These are phyloP conservation scores for Ustilago esculenta DNA, from an alignment of 1,284 basidiomycete species.

Conservation along the genomic window DNA sequence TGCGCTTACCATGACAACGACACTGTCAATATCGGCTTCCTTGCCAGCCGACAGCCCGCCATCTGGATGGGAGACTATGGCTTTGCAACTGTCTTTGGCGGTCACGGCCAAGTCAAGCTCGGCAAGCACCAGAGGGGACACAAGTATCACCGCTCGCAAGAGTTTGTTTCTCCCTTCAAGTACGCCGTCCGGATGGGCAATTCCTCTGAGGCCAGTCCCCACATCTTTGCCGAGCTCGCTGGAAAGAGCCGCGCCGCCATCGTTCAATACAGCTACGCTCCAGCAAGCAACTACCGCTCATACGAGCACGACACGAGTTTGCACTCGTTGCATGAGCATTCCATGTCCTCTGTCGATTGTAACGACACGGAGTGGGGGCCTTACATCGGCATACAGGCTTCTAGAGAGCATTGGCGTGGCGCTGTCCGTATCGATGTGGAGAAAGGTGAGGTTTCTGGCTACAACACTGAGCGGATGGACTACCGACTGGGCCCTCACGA, in stretches of 20 bases:
- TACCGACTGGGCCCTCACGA: slow-evolving; percentile 66
- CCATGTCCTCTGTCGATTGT: not conserved
- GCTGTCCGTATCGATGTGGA: slow-evolving; percentile 71
- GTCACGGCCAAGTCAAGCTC: slow-evolving; percentile 68
- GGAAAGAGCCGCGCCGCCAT: slow-evolving; percentile 81
- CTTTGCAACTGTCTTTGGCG: slow-evolving; percentile 67
- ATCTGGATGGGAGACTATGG: slow-evolving; percentile 80
- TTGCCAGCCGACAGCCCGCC: slow-evolving; percentile 71
- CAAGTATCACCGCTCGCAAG: slow-evolving; percentile 72
- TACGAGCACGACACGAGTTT: not conserved
- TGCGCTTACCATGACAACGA: slow-evolving; percentile 50
- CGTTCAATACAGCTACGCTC: slow-evolving; percentile 70
- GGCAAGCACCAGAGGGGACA: slow-evolving; percentile 75
- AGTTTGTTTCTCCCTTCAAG: slow-evolving; percentile 76
- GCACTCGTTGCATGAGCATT: not conserved
- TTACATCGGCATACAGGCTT: slow-evolving; percentile 77
- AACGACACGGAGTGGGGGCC: slow-evolving; percentile 66
- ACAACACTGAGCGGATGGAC: slow-evolving; percentile 76
- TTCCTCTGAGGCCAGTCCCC: slow-evolving; percentile 71
- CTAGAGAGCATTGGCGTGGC: slow-evolving; percentile 75
- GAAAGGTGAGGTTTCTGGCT: slow-evolving; percentile 75
- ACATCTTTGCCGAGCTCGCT: slow-evolving; percentile 71
- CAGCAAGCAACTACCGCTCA: not conserved
- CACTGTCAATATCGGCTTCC: slow-evolving; percentile 33
- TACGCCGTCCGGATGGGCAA: slow-evolving; percentile 75